Conservation (phyloP, 495 filamentous ascomycete genomes). For the Penicillium salamii region DNA sequence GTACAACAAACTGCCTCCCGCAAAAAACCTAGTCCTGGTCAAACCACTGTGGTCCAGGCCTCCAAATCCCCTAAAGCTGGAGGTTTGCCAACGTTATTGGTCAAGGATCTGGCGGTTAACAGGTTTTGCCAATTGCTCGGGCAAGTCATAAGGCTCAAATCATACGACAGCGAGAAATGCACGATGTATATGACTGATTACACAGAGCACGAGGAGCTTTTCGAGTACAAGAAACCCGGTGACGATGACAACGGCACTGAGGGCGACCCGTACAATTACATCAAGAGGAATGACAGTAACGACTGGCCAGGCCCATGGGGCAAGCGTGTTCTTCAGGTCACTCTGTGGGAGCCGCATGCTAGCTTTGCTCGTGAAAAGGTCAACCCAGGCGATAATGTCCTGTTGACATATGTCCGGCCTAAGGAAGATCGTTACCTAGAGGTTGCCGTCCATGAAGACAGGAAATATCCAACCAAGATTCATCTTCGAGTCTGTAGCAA, state of each 20-base stretch:
- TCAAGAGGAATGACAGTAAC: conserved; percentile 28
- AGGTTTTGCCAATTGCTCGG: conserved; percentile 69
- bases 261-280: conserved; percentile 50
- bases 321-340: conserved; percentile 67
- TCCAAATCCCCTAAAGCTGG: conserved; percentile 8
- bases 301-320: conserved; percentile 81
- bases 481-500: conserved; percentile 48
- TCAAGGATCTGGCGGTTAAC: conserved; percentile 59
- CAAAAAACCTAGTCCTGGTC: neutral
- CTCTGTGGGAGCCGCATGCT: conserved; percentile 69
- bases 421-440: conserved; percentile 61
- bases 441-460: conserved; percentile 67
- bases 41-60: conserved; percentile 9
- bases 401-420: conserved; percentile 69
- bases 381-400: conserved; percentile 56
- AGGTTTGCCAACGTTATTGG: conserved; percentile 53
- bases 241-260: conserved; percentile 38
- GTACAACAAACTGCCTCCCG: conserved; percentile 7
- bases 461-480: conserved; percentile 46
- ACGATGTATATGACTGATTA: conserved; percentile 86
- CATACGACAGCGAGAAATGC: conserved; percentile 41
- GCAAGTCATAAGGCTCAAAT: conserved; percentile 69
- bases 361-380: conserved; percentile 52
- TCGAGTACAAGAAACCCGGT: conserved; percentile 44
- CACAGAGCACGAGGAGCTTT: conserved; percentile 63